Percentiles rank a stretch among this genome's conserved stretches.
phyloP scores from a whole-genome alignment of 2,329 filamentous ascomycete species.

The Neoscytalidium dimidiatum region DNA sequence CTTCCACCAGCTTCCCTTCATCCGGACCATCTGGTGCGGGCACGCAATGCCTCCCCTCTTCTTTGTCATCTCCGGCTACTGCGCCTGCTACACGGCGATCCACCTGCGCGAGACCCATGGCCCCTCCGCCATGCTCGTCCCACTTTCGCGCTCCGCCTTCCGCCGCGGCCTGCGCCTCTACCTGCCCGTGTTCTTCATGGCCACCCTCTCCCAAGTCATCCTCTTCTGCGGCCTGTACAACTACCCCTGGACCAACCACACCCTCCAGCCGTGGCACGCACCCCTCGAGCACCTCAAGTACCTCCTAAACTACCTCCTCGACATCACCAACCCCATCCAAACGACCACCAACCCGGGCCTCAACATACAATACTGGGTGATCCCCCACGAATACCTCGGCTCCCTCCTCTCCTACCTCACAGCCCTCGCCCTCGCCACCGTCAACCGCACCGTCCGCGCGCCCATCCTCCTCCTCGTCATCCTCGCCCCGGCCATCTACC shows the following conservation, averaged over 20 bases:
- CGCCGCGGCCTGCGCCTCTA: slow-evolving; percentile 46
- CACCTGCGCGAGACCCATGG: slow-evolving; percentile 40
- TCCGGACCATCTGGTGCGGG: slow-evolving; percentile 62
- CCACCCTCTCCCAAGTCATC: slow-evolving; percentile 38
- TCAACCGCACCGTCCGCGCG: background rate
- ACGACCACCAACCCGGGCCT: background rate
- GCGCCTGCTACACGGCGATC: slow-evolving; percentile 44
- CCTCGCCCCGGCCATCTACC: background rate
- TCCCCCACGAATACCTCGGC: slow-evolving; percentile 18
- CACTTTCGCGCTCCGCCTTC: slow-evolving; percentile 45
- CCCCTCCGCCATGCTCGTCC: slow-evolving; percentile 36
- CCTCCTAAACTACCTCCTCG: background rate
- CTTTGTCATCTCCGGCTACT: slow-evolving; percentile 49
- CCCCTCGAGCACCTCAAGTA: background rate
- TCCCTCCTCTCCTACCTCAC: slow-evolving; percentile 8
- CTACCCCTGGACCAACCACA: background rate
- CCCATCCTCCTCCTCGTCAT: background rate
- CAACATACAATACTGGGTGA: slow-evolving; percentile 21
- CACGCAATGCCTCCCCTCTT: slow-evolving; percentile 55
- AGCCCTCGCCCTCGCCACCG: slow-evolving; percentile 8
- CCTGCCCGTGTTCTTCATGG: slow-evolving; percentile 51
- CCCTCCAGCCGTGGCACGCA: background rate
- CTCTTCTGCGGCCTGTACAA: slow-evolving; percentile 4
- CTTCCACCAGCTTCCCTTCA: slow-evolving; percentile 47
- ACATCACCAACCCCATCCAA: slow-evolving; percentile 3